Base-by-base conservation (phyloP, 2,329 filamentous ascomycete genomes). In the Neofusicoccum sp. region DNA sequence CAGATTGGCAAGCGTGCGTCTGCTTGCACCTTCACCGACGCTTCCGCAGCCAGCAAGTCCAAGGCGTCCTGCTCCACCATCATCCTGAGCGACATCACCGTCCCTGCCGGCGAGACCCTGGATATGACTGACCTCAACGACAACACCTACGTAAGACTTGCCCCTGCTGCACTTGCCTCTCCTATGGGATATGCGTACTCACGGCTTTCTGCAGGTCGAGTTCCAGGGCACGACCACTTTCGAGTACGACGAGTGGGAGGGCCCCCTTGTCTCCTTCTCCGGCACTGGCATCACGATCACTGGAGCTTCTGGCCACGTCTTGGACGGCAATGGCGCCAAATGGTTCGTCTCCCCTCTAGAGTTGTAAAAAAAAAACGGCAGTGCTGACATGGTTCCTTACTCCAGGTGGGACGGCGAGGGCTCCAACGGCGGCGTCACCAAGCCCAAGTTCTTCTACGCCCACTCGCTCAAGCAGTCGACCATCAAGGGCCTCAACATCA, bases 91-190 rank as follows among this genome's bases (percentile, higher is more conserved):
- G 47, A 24, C 36, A 53, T 63, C 41, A 51, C 58, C 5, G 62
- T 63, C 24, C 62, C 62, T 2, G 51, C 62, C 45, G 61, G 58
- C 47, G 58, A 60, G 58, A 86, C 84, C 3, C 79, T 88, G 3
- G 83, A 87, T 67, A 70, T 88, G 63, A 84, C 83, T 11, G 73
- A 76, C 20, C 76, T 86, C 40, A 77, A 76, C 1, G 68, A 72
- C 16, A 51, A 54, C 51, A 63, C 61, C 54, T 81, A 83, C 45
- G 58, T 59, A 24, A 1, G 47, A 14, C 2, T 34, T 16, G n/a
- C 47, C 6, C 4, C 26, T 2, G 5, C 24, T 7, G 28, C 12
- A 47, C 26, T 47, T 28, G 6, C 5, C 6, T n/a, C n/a, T n/a
- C n/a, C n/a, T n/a, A n/a, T n/a, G n/a, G n/a, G n/a, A n/a, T n/a